Conservation (phyloP, 805 yeast species). For the Candida khao-thaluensis region DNA sequence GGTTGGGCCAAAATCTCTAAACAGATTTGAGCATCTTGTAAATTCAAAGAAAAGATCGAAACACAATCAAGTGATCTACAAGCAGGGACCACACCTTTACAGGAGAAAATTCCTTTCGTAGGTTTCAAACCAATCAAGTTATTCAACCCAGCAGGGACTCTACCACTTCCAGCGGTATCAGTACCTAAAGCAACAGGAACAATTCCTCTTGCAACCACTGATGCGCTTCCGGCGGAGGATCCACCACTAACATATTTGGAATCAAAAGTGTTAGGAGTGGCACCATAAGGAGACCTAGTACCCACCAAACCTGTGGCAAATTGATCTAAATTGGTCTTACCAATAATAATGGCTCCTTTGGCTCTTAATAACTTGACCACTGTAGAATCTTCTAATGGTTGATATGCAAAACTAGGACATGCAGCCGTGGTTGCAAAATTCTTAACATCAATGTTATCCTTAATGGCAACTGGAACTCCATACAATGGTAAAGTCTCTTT, state of each 20-base stretch:
- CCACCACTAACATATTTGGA: constrained; percentile 88
- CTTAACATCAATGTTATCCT: constrained; percentile 89
- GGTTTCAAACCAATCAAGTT: constrained; percentile 93
- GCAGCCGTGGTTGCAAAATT: constrained; percentile 91
- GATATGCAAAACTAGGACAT: constrained; percentile 78
- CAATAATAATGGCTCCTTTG: constrained; percentile 92
- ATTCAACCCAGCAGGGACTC: constrained; percentile 95
- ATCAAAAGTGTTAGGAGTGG: constrained; percentile 77
- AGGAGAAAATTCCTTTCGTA: constrained; percentile 81
- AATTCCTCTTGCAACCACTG: constrained; percentile 82
- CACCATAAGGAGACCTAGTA: constrained; percentile 91
- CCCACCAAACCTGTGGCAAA: constrained; percentile 98
- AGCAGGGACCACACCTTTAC: constrained; percentile 95
- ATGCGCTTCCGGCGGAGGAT: constrained; percentile 94
- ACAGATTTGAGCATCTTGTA: constrained; percentile 79
- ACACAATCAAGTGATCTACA: constrained; percentile 94
- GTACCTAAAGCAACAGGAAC: constrained; percentile 92
- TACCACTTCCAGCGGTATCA: constrained; percentile 97
- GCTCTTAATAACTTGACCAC: constrained; percentile 69
- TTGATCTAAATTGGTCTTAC: constrained; percentile 94
- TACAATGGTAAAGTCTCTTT: constrained; percentile 63
- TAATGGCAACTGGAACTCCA: constrained; percentile 94
- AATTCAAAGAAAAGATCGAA: constrained; percentile 74
- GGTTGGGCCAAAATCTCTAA: constrained; percentile 70
- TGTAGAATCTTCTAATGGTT: constrained; percentile 71